A percentile compares a stretch with the other conserved stretches of the same genome.
Conservation (phyloP, 306 rosid species). For the Ceratonia siliqua region DNA sequence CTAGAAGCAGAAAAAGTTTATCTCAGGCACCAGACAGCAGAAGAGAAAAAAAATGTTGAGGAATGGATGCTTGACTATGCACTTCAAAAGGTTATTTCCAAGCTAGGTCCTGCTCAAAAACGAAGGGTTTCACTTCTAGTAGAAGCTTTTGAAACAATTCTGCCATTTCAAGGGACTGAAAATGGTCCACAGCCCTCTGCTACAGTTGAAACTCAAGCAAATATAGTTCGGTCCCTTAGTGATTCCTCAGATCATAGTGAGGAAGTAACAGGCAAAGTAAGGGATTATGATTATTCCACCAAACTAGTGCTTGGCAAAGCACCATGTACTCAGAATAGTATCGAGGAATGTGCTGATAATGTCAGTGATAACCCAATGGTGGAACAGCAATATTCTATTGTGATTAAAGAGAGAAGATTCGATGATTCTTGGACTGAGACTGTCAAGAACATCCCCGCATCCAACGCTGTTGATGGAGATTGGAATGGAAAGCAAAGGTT, state of each 20-base stretch:
- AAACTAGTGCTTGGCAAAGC: constrained; percentile 34
- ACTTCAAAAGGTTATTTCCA: constrained; percentile 77
- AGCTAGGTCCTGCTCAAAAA: constrained; percentile 76
- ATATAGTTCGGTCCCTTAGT: constrained; percentile 39
- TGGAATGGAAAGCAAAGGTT: constrained; percentile 30
- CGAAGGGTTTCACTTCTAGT: constrained; percentile 69
- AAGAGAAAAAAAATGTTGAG: constrained; percentile 61
- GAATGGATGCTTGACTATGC: constrained; percentile 97
- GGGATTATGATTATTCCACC: constrained; percentile 16
- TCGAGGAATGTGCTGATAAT: constrained; percentile 29
- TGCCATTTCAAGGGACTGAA: constrained; percentile 56
- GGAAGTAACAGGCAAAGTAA: constrained; percentile 34
- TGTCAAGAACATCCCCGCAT: constrained; percentile 2
- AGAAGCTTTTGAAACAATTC: constrained; percentile 80
- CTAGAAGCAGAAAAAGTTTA: constrained; percentile 57
- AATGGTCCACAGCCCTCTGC: constrained; percentile 30
- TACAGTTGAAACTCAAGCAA: constrained; percentile 35
- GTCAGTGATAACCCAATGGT: constrained; percentile 16
- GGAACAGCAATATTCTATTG: constrained; percentile 33
- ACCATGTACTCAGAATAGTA: constrained; percentile 24
- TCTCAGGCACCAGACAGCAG: constrained; percentile 60
- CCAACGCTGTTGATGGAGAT: constrained; percentile 35
- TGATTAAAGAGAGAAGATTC: constrained; percentile 29
- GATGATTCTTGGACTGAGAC: constrained; percentile 18
- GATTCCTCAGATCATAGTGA: constrained; percentile 26